Base-by-base conservation (phyloP, 2,329 filamentous ascomycete genomes). In the Nemania sp. region DNA sequence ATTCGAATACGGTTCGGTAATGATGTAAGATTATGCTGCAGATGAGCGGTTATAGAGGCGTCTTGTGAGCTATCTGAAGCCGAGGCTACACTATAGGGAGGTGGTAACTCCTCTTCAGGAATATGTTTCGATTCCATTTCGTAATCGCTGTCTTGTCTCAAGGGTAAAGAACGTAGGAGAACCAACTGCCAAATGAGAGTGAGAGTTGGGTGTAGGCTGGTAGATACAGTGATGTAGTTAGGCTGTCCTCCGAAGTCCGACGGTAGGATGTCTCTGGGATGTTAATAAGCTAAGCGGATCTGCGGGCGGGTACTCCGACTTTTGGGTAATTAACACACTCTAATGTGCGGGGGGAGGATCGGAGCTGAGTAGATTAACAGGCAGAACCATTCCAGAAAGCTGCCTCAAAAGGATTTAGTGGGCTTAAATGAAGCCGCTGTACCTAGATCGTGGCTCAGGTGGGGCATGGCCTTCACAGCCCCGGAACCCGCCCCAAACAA, bases 1-100 rank as follows among this genome's bases (percentile, higher is more conserved):
- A 74, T 73, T 3, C 77, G 76, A 22, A 85, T 82, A 43, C 78
- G 79, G 2, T 69, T 65, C 0, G 82, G 79, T 0, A 86, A 78
- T 0, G 64, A 75, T 0, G 75, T 64, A 5, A 85, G 73, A 68
- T 83, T 80, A 1, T 71, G 26, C 45, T 76, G 70, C 7, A 80
- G 66, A 58, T 77, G 67, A 15, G 75, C 74, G 10, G 75, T 74
- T 2, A 70, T 43, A 5, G 73, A 74, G 15, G 58, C 54, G 20
- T 47, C 62, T 52, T 56, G 61, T 24, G 72, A 49, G 26, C 54
- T 58, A 20, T 73, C 38, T n/a, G n/a, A n/a, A n/a, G n/a, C n/a
- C n/a, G n/a, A n/a, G n/a, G n/a, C n/a, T 32, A 61, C 51, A 27
- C n/a, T 32, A 38, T 24, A 41, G 32, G 76, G 74, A 59, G 76